These are phyloP conservation scores for Septoria linicola DNA, from an alignment of 2,329 filamentous ascomycete species.

Conservation along the genomic window DNA sequence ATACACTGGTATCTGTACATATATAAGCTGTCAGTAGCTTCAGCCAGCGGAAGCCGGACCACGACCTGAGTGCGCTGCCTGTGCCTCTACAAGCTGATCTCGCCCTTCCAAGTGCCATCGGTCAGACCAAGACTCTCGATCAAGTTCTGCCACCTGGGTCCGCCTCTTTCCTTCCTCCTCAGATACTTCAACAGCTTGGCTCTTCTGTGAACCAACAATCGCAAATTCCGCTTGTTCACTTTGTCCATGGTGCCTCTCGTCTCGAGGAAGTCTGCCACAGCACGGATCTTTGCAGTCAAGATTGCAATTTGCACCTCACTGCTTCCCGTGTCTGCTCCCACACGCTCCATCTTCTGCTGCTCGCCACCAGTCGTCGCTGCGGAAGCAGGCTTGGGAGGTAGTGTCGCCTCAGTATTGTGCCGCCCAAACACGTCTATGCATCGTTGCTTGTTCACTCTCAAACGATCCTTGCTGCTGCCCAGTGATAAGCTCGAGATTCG, in stretches of 20 bases:
- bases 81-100: slow-evolving; percentile 66
- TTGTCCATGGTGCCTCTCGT: slow-evolving; percentile 78
- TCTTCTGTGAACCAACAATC: slow-evolving; percentile 79
- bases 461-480: slow-evolving; percentile 72
- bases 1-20: slow-evolving; percentile 13
- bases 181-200: slow-evolving; percentile 88
- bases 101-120: slow-evolving; percentile 83
- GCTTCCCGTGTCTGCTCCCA: slow-evolving; percentile 90
- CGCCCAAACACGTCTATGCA: slow-evolving; percentile 87
- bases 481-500: slow-evolving; percentile 78
- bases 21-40: neutral
- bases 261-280: slow-evolving; percentile 70
- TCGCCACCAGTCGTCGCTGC: slow-evolving; percentile 22
- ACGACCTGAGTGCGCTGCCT: neutral
- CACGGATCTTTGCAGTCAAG: slow-evolving; percentile 87
- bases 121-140: slow-evolving; percentile 80
- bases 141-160: slow-evolving; percentile 84
- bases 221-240: slow-evolving; percentile 87
- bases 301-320: slow-evolving; percentile 98
- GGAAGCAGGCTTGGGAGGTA: slow-evolving; percentile 59
- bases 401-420: slow-evolving; percentile 74
- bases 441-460: slow-evolving; percentile 77
- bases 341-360: slow-evolving; percentile 54
- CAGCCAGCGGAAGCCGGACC: too few species aligned
- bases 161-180: slow-evolving; percentile 83